Evolutionary conservation across 352 stramenopile species (phyloP).

Genomic region (Halophytophthora polymorphica): DNA sequence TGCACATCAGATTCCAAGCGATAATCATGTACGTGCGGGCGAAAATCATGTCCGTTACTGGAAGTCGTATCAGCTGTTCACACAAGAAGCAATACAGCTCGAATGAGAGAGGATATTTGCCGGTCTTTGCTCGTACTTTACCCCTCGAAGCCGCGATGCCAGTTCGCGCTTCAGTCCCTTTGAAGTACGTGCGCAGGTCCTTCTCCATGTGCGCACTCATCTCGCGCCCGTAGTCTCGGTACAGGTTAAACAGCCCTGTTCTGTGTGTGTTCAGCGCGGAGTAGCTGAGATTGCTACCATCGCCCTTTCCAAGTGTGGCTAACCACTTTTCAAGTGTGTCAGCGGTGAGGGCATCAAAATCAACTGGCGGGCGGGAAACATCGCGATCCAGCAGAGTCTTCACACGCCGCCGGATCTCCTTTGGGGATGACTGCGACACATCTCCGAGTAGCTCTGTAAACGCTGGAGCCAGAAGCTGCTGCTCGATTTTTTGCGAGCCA

Average conservation of each 20-base stretch:
- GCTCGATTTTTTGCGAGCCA: conserved; percentile 7
- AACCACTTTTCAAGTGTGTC: conserved; percentile 14
- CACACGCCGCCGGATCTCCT: conserved; percentile 3
- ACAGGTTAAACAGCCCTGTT: conserved; percentile 2
- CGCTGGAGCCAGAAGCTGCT: not conserved
- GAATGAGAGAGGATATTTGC: conserved; percentile 17
- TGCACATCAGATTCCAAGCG: conserved; percentile 18
- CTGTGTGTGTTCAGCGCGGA: conserved; percentile 13
- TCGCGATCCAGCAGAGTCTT: conserved; percentile 7
- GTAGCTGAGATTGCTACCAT: conserved; percentile 10
- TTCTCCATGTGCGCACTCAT: conserved; percentile 7
- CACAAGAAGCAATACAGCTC: conserved; percentile 9
- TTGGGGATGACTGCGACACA: conserved; percentile 1
- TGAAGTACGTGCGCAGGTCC: conserved; percentile 6
- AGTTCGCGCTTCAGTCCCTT: conserved; percentile 7
- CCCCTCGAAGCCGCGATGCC: not conserved
- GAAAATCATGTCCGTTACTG: conserved; percentile 14
- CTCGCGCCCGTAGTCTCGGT: conserved; percentile 3
- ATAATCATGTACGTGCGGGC: conserved; percentile 16
- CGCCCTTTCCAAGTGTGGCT: conserved; percentile 14
- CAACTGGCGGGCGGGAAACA: conserved; percentile 1
- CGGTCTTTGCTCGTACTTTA: conserved; percentile 3
- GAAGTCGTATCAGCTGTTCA: not conserved
- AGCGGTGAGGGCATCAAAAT: conserved; percentile 8
- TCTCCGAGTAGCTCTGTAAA: conserved; percentile 2